phyloP scores from a whole-genome alignment of 1,284 basidiomycete genomes.

The Erythrobasidium hasegawianum region DNA sequence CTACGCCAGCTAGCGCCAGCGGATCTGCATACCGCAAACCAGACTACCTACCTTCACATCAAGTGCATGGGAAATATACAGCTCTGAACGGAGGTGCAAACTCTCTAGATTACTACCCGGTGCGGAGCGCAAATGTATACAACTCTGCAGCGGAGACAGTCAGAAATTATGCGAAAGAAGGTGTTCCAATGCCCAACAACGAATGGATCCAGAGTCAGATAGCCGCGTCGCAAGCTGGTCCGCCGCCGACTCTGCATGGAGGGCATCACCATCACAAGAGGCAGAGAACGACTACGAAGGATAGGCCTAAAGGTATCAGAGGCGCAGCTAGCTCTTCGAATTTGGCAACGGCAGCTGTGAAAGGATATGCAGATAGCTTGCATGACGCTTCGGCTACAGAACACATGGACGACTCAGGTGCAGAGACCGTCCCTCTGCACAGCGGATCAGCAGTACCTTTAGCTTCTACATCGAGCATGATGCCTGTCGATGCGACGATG shows the following conservation, averaged over 20 bases:
- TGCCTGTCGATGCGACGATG: neutral
- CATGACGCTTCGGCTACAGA: neutral
- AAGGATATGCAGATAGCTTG: neutral
- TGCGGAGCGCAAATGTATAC: conserved; percentile 16
- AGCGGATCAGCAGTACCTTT: neutral
- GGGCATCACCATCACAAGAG: neutral
- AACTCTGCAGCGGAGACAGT: conserved; percentile 20
- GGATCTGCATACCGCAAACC: conserved; percentile 24
- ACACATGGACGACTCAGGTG: neutral
- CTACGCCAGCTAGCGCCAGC: conserved; percentile 22
- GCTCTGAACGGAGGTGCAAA: conserved; percentile 17
- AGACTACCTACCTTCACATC: conserved; percentile 18
- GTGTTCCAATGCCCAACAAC: conserved; percentile 18
- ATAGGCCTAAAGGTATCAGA: neutral
- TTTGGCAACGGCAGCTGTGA: neutral
- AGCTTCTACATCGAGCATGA: neutral
- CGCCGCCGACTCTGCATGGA: neutral
- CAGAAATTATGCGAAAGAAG: conserved; percentile 22
- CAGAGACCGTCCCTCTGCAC: neutral
- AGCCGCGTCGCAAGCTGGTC: neutral
- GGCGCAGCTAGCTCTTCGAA: neutral
- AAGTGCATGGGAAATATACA: conserved; percentile 14
- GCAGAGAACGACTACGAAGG: neutral
- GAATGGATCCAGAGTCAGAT: conserved; percentile 15
- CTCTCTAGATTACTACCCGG: conserved; percentile 15